These are phyloP conservation scores for Allantophomopsis lycopodina DNA, from an alignment of 2,329 filamentous ascomycete species.

Conservation along the genomic window DNA sequence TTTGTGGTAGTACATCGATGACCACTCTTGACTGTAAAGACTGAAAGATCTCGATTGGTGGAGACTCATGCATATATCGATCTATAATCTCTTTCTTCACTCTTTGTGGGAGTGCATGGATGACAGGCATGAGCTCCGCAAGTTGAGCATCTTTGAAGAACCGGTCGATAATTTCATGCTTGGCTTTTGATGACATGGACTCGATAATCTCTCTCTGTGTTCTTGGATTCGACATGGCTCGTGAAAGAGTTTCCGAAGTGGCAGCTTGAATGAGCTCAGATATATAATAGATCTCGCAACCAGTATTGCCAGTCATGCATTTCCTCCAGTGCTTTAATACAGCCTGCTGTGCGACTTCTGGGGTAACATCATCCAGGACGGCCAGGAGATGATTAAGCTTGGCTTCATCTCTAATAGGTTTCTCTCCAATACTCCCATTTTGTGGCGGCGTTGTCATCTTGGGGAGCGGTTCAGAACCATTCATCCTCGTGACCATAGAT, in stretches of 20 bases:
- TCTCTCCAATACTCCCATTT: too few species aligned
- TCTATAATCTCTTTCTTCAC: too few species aligned
- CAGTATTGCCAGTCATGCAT: background rate
- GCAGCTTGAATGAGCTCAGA: background rate
- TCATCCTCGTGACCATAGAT: too few species aligned
- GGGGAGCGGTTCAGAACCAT: too few species aligned
- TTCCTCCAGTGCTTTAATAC: slow-evolving; percentile 1
- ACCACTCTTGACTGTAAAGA: background rate
- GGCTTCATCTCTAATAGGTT: too few species aligned
- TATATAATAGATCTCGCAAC: background rate
- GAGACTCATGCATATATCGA: too few species aligned
- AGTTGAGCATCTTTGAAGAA: background rate
- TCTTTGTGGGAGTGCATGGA: too few species aligned
- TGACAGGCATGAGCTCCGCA: background rate
- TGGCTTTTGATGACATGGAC: too few species aligned
- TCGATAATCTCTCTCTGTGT: too few species aligned
- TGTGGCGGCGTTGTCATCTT: too few species aligned
- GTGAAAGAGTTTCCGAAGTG: background rate
- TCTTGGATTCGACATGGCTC: background rate
- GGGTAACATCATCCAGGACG: background rate
- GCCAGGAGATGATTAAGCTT: too few species aligned
- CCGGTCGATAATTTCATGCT: background rate
- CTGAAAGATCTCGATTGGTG: background rate
- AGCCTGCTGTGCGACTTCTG: background rate
- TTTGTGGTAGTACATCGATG: too few species aligned